These are phyloP conservation scores for Lactarius trivialis DNA, from an alignment of 768 basidiomycete species.

Conservation along the genomic window DNA sequence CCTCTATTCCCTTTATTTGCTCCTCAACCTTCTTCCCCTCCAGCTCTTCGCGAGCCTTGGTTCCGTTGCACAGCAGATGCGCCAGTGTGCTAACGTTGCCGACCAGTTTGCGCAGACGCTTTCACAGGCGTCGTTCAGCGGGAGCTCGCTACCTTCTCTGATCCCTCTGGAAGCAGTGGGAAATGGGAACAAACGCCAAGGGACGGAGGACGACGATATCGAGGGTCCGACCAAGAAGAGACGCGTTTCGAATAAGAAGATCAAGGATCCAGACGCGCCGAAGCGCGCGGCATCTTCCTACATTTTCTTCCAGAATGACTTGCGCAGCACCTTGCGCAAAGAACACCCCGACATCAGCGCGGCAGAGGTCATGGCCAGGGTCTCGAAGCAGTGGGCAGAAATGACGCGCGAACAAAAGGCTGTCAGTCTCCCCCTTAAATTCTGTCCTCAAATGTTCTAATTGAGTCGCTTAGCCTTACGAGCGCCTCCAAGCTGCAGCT, in stretches of 20 bases:
- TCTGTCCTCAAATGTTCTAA: slow-evolving; percentile 15
- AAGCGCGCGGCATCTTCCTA: slow-evolving; percentile 92
- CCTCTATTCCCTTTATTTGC: not conserved
- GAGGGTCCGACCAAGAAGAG: slow-evolving; percentile 41
- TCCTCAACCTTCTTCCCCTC: slow-evolving; percentile 15
- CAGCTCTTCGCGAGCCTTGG: slow-evolving; percentile 52
- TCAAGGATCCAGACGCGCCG: slow-evolving; percentile 86
- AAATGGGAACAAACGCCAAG: slow-evolving; percentile 47
- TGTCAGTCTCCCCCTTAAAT: slow-evolving; percentile 38
- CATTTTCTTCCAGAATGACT: slow-evolving; percentile 89
- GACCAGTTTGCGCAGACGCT: slow-evolving; percentile 53
- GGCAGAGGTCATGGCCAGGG: slow-evolving; percentile 61
- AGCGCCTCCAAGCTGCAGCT: slow-evolving; percentile 44
- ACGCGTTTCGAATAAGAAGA: slow-evolving; percentile 51
- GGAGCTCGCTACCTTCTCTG: slow-evolving; percentile 1
- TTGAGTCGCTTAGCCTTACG: slow-evolving; percentile 42
- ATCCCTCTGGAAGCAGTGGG: not conserved
- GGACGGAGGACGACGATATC: slow-evolving; percentile 22
- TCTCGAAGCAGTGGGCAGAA: slow-evolving; percentile 66
- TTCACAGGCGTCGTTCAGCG: slow-evolving; percentile 32
- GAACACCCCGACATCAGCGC: slow-evolving; percentile 60
- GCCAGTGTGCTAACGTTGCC: slow-evolving; percentile 51
- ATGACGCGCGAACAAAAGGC: slow-evolving; percentile 66
- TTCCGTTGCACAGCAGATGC: slow-evolving; percentile 56
- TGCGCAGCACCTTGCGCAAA: slow-evolving; percentile 69